Evolutionary conservation across 345 rosid genomes (phyloP).

Genomic region (Populus euphratica): DNA sequence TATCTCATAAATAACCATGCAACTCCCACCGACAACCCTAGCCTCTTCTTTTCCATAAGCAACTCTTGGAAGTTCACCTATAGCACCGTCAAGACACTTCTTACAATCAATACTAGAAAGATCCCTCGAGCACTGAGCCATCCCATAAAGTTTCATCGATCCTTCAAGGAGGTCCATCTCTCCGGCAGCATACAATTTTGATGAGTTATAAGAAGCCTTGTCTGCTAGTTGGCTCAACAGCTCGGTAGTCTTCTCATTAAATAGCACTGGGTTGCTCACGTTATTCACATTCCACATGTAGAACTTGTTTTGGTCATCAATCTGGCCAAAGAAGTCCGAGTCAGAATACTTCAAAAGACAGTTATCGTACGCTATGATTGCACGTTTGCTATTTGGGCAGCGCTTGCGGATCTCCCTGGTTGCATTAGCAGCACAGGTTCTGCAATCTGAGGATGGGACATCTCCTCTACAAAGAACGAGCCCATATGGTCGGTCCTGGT

Average conservation of each 20-base stretch:
- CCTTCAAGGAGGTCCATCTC: too few relatives aligned
- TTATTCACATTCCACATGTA: slow-evolving; percentile 31
- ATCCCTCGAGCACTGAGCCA: too few relatives aligned
- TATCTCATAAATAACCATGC: too few relatives aligned
- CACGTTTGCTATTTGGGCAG: slow-evolving; percentile 51
- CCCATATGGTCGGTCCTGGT: too few relatives aligned
- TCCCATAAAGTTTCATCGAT: too few relatives aligned
- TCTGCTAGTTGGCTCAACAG: background rate
- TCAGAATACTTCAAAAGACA: slow-evolving; percentile 63
- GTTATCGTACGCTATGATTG: slow-evolving; percentile 52
- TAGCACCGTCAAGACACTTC: too few relatives aligned
- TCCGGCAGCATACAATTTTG: too few relatives aligned
- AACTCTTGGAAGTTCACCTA: too few relatives aligned
- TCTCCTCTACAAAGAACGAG: slow-evolving; percentile 49
- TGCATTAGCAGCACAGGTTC: slow-evolving; percentile 42
- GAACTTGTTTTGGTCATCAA: slow-evolving; percentile 41
- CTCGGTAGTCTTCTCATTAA: background rate
- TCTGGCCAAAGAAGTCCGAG: slow-evolving; percentile 44
- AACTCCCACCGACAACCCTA: too few relatives aligned
- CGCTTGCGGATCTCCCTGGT: slow-evolving; percentile 35
- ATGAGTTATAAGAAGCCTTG: background rate
- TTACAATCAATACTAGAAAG: too few relatives aligned
- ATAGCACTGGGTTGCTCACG: background rate
- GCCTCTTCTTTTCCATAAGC: too few relatives aligned
- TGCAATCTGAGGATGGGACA: slow-evolving; percentile 43